These are phyloP conservation scores for Talaromyces sp. DNA, from an alignment of 2,329 filamentous ascomycete species.

Conservation along the genomic window DNA sequence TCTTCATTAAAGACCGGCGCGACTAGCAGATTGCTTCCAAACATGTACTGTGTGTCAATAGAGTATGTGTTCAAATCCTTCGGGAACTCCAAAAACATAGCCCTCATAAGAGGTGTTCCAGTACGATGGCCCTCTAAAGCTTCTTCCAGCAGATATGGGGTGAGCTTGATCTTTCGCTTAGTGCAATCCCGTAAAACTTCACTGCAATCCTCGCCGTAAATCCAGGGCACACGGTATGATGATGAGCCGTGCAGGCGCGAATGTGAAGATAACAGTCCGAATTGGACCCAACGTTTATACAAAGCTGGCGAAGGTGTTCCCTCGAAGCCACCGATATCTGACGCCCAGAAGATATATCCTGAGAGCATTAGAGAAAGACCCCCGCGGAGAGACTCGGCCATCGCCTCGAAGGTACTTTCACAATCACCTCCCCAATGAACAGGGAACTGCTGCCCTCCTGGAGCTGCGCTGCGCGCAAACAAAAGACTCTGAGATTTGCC, in stretches of 20 bases:
- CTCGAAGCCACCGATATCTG: slow-evolving; percentile 70
- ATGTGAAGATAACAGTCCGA: slow-evolving; percentile 67
- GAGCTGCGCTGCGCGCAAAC: slow-evolving; percentile 65
- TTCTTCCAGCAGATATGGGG: slow-evolving; percentile 57
- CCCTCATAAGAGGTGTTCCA: slow-evolving; percentile 63
- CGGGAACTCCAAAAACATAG: slow-evolving; percentile 68
- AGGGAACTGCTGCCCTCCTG: slow-evolving; percentile 67
- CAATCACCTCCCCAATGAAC: slow-evolving; percentile 73
- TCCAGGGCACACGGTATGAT: slow-evolving; percentile 73
- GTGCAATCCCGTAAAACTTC: slow-evolving; percentile 55
- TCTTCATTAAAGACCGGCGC: slow-evolving; percentile 63
- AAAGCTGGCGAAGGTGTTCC: slow-evolving; percentile 64
- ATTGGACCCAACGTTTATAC: slow-evolving; percentile 77
- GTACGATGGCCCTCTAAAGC: slow-evolving; percentile 50
- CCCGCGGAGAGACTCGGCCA: slow-evolving; percentile 67
- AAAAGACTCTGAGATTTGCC: slow-evolving; percentile 58
- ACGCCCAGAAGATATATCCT: slow-evolving; percentile 66
- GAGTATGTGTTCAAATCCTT: slow-evolving; percentile 66
- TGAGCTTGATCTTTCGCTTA: slow-evolving; percentile 54
- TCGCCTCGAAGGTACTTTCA: slow-evolving; percentile 69
- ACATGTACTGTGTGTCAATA: slow-evolving; percentile 69
- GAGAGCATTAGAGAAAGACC: slow-evolving; percentile 62
- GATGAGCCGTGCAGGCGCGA: slow-evolving; percentile 66
- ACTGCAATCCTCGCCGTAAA: slow-evolving; percentile 62
- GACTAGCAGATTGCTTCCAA: slow-evolving; percentile 63